These are phyloP conservation scores for Ambrosia artemisiifolia DNA, from an alignment of 129 eudicot species.

Conservation along the genomic window DNA sequence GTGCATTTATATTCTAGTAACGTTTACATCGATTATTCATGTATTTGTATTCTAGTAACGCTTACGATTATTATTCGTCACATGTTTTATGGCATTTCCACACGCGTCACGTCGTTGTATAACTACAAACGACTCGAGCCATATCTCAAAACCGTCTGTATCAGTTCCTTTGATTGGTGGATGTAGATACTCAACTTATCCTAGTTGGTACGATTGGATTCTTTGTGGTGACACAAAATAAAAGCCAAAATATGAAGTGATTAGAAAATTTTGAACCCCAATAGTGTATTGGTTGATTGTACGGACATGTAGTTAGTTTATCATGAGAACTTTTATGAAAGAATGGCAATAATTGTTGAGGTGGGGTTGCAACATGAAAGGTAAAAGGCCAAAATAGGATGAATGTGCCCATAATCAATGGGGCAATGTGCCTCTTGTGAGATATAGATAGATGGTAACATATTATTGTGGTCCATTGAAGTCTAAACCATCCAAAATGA, in stretches of 20 bases:
- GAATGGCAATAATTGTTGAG: slow-evolving; percentile 20
- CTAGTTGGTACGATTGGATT: neutral
- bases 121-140: neutral
- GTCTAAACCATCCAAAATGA: slow-evolving; percentile 30
- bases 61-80: neutral
- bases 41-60: too few species aligned
- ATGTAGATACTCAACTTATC: neutral
- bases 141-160: neutral
- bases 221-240: neutral
- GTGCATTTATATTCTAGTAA: too few species aligned
- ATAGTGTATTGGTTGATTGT: neutral
- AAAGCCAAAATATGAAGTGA: slow-evolving; percentile 14
- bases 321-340: neutral
- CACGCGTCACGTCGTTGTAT: neutral
- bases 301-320: neutral
- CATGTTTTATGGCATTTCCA: neutral
- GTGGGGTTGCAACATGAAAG: slow-evolving; percentile 33
- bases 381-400: slow-evolving; percentile 29
- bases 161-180: slow-evolving; percentile 1
- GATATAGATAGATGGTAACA: slow-evolving; percentile 24
- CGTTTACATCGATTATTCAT: neutral
- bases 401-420: slow-evolving; percentile 48
- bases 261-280: neutral
- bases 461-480: slow-evolving; percentile 40
- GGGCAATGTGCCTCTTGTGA: slow-evolving; percentile 26